phyloP scores from a whole-genome alignment of 1,139 yeast genomes.

The Sugiyamaella castrensis region DNA sequence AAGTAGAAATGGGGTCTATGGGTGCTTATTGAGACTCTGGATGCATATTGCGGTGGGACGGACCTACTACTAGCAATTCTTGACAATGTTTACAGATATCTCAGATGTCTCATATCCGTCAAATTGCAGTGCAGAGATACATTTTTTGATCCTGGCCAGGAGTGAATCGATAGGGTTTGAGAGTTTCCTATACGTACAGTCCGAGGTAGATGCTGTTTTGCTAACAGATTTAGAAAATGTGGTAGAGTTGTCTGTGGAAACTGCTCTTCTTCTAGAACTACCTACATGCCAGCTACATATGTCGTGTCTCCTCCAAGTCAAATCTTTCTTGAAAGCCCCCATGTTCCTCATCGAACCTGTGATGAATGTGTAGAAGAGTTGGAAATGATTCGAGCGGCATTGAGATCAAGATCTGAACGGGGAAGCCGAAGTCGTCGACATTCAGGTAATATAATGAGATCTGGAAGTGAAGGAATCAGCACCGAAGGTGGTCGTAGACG shows the following conservation, averaged over 20 bases:
- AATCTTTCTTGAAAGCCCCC: slow-evolving; percentile 48
- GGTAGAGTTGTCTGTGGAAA: slow-evolving; percentile 71
- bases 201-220: background rate
- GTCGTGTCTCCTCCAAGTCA: slow-evolving; percentile 50
- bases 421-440: background rate
- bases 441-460: background rate
- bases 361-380: slow-evolving; percentile 66
- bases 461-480: background rate
- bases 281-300: slow-evolving; percentile 48
- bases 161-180: too few relatives aligned
- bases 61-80: too few relatives aligned
- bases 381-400: slow-evolving; percentile 47
- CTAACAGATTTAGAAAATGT: slow-evolving; percentile 48
- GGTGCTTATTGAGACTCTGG: too few relatives aligned
- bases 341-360: slow-evolving; percentile 63
- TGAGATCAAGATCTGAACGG: slow-evolving; percentile 16
- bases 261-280: slow-evolving; percentile 53
- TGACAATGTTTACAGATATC: too few relatives aligned
- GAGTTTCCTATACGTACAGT: too few relatives aligned
- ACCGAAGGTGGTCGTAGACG: background rate
- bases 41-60: too few relatives aligned
- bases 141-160: too few relatives aligned
- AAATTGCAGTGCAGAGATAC: too few relatives aligned
- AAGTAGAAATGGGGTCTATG: too few relatives aligned
- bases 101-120: too few relatives aligned